Base-by-base conservation (phyloP, 495 filamentous ascomycete species). In the Penicillium roqueforti region DNA sequence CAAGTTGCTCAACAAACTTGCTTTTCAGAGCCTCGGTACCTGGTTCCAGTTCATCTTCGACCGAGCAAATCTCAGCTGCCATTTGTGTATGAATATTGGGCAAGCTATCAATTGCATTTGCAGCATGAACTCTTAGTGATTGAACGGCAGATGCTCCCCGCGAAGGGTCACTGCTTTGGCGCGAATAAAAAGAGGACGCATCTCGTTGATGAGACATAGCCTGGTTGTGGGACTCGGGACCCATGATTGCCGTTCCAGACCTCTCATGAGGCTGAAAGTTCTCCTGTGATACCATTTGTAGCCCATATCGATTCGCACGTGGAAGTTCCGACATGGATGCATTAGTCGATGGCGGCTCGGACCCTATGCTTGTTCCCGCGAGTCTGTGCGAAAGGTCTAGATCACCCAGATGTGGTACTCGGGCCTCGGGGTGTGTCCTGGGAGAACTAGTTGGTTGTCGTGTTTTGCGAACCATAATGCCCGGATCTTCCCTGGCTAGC, bases 301-400 rank as follows among this genome's bases (percentile, higher is more conserved):
- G 16, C 7, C 56, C 60, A 16, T 57, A 41, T 39, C 50, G 61
- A 22, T 61, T 63, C 19, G 22, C 34, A 31, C 44, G 54, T 20
- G 57, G 37, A 19, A 64, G 31, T 7, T 65, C 62, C 9, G 59
- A 51, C 10, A 62, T 53, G 7, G 64, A 68, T 10, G 55, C 54
- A 26, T 61, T 63, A 52, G 45, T 47, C n/a, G 71, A 66, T 13
- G 49, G 44, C 8, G 56, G n/a, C 3, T 38, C 56, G 25, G 70
- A 65, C 8, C 63, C 63, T 9, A 62, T 55, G 16, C 58, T 56
- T 11, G 56, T 55, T 8, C 65, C 67, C 3, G 62, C 68, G 10
- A 74, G 59, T 43, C 58, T 48, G 37, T 60, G 57, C 4, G 72
- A 62, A 25, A 74, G 74, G 13, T 66, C 61, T 50, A 75, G 54